Evolutionary conservation across 192 early-diverging fungal genomes (phyloP).

Genomic region (Podochytrium sp.): DNA sequence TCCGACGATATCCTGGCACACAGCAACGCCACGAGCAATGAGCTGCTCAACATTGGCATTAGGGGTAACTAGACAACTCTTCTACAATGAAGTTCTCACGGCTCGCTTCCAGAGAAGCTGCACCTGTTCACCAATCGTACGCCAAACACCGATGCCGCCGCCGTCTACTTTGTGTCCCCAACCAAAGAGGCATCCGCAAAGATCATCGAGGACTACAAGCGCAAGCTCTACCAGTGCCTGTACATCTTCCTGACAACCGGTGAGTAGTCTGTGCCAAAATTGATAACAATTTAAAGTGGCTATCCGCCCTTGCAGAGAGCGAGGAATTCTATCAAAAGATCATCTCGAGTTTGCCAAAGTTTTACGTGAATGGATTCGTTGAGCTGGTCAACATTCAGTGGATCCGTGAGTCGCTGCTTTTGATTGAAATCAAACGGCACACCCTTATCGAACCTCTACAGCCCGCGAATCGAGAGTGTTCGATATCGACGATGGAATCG

Average conservation of each 20-base stretch:
- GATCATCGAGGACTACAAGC: slow-evolving; percentile 2
- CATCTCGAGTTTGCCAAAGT: neutral
- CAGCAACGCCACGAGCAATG: slow-evolving; percentile 14
- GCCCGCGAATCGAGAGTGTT: slow-evolving; percentile 70
- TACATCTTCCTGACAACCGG: slow-evolving; percentile 24
- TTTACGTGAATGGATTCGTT: slow-evolving; percentile 59
- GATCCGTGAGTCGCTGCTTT: slow-evolving; percentile 54
- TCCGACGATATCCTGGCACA: neutral
- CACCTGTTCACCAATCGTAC: slow-evolving; percentile 1
- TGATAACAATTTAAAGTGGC: neutral
- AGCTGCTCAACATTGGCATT: slow-evolving; percentile 20
- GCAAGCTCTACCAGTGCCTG: neutral
- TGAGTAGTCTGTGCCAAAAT: neutral
- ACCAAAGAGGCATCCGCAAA: neutral
- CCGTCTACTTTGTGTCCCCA: slow-evolving; percentile 30
- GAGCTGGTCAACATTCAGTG: slow-evolving; percentile 79
- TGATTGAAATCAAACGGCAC: neutral
- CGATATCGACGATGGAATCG: slow-evolving; percentile 69
- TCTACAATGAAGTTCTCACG: neutral
- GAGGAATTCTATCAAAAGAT: neutral
- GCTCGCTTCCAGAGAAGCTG: slow-evolving; percentile 3
- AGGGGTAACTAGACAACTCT: neutral
- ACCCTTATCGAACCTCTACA: slow-evolving; percentile 22
- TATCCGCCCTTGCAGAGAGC: neutral
- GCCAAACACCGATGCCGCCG: neutral